Conservation (phyloP, 2,329 filamentous ascomycete species). For the Pestalotiopsis sp. region DNA sequence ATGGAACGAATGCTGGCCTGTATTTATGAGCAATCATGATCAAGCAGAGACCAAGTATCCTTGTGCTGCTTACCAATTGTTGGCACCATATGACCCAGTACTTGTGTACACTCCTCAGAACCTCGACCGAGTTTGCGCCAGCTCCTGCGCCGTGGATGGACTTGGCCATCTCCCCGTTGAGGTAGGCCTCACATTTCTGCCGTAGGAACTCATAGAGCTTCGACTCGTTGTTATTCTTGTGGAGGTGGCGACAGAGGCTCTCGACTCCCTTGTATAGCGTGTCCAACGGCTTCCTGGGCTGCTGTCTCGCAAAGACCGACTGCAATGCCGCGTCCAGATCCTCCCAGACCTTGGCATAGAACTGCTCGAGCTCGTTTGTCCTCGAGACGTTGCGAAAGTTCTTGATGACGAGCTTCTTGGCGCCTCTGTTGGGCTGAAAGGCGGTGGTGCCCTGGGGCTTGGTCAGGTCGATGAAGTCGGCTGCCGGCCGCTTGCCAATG, state of each 20-base stretch:
- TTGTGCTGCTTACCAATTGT: conserved; percentile 64
- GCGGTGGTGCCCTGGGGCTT: conserved; percentile 35
- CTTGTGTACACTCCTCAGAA: conserved; percentile 57
- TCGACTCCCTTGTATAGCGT: conserved; percentile 89
- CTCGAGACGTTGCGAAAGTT: conserved; percentile 72
- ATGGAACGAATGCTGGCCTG: conserved; percentile 80
- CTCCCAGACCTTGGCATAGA: conserved; percentile 75
- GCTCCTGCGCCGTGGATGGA: conserved; percentile 50
- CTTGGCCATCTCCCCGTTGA: conserved; percentile 63
- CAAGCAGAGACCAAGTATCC: background rate
- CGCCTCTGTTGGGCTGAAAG: conserved; percentile 75
- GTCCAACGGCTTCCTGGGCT: conserved; percentile 76
- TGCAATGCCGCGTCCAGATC: conserved; percentile 75
- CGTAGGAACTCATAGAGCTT: conserved; percentile 70
- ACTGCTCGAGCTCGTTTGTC: conserved; percentile 68
- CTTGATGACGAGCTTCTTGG: conserved; percentile 90
- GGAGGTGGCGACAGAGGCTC: conserved; percentile 73
- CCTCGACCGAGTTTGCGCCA: conserved; percentile 59
- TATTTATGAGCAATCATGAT: background rate
- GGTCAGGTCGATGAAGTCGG: conserved; percentile 44
- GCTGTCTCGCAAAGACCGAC: conserved; percentile 69
- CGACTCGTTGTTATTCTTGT: conserved; percentile 71
- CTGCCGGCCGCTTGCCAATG: conserved; percentile 39
- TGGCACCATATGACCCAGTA: conserved; percentile 79
- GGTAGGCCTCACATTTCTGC: conserved; percentile 66